Evolutionary conservation across 2,329 filamentous ascomycete genomes (phyloP).

Genomic region (Nectriaceae sp.): DNA sequence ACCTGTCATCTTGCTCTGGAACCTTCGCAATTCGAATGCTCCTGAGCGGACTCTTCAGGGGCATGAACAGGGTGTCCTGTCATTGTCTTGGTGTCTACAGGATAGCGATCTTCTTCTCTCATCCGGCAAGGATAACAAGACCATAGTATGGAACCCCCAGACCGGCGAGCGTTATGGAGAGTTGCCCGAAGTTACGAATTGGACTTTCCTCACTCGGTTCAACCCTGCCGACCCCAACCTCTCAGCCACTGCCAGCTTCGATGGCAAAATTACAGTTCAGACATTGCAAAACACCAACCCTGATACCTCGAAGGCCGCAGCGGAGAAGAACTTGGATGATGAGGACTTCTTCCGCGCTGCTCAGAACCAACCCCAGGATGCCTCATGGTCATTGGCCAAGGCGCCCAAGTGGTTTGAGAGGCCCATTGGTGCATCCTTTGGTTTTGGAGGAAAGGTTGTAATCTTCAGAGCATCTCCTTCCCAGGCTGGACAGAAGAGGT

Average conservation of each 20-base stretch:
- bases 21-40: constrained; percentile 92
- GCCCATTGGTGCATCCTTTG: constrained; percentile 85
- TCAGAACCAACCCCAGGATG: constrained; percentile 86
- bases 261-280: constrained; percentile 92
- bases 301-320: constrained; percentile 65
- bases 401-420: constrained; percentile 90
- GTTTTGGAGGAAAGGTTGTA: constrained; percentile 91
- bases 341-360: constrained; percentile 97
- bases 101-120: constrained; percentile 88
- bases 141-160: constrained; percentile 93
- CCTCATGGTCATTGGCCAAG: constrained; percentile 82
- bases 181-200: constrained; percentile 97
- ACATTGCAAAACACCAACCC: constrained; percentile 93
- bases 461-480: constrained; percentile 64
- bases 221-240: constrained; percentile 91
- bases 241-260: constrained; percentile 93
- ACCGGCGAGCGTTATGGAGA: constrained; percentile 87
- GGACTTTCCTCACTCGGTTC: constrained; percentile 95
- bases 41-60: constrained; percentile 86
- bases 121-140: constrained; percentile 94
- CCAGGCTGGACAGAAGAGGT: constrained; percentile 62
- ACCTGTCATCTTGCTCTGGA: constrained; percentile 90
- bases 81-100: constrained; percentile 92
- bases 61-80: constrained; percentile 93
- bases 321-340: constrained; percentile 74